Evolutionary conservation across 768 basidiomycete genomes (phyloP), one percentile per base, ranked within the genome.

Genomic region (Boletellus emodensis): DNA sequence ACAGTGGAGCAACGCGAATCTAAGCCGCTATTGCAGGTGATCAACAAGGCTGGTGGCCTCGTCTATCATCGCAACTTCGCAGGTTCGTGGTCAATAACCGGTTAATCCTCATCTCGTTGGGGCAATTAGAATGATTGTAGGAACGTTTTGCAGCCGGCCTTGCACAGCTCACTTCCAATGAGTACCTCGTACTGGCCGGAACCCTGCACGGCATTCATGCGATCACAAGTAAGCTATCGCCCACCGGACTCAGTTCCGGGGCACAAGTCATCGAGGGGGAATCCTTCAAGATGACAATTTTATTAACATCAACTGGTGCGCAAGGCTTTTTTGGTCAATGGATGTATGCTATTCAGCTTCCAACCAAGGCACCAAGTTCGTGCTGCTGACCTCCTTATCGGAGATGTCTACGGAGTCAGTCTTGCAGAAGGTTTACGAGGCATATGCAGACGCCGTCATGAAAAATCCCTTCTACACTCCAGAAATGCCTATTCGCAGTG

Each of bases 391-490:
- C 15, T 93, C 94, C 2, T 70, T 90, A 35, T 75, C 81, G 2
- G 90, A 92, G 59, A 72, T 81, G 8, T 79, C 79, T 2, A 82
- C 88, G 32, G 91, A 84, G 18, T 61, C 79, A 3, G 74, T 87
- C 18, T 73, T 99, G 36, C 85, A 87, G 61, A 90, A 84, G 66
- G 84, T 93, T 41, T 98, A 98, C 69, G 93, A 97, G 66, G 82
- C 81, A 17, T 99, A 97, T 66, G 80, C 94, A 1, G 96, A 98
- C 63, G 84, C 89, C 1, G 94, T 94, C 48, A 95, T 97, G 91
- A 97, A 98, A 76, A 97, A 97, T 63, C 96, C 96, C 1, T 99
- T 99, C 70, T 93, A 98, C 68, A 95, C 93, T 6, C 90, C 89
- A n/a, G 96, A 98, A 67, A 99, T 98, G 95, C 96, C 96, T 2